phyloP scores from a whole-genome alignment of 768 basidiomycete genomes.

The Boletus speciosus region DNA sequence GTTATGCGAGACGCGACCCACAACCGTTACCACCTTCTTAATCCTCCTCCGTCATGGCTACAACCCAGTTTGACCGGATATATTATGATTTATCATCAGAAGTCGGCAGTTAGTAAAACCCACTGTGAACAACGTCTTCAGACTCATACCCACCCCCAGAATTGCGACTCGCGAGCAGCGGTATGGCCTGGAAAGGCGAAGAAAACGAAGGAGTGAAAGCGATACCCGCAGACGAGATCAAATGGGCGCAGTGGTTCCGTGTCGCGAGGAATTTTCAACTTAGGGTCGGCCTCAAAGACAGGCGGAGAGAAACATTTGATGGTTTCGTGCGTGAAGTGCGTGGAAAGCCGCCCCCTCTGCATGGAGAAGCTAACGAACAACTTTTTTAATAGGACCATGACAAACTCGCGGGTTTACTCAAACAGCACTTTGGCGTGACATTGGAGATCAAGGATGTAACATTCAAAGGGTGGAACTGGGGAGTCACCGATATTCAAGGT shows the following conservation, averaged over 20 bases:
- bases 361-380: not conserved
- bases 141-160: constrained; percentile 41
- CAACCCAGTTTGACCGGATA: constrained; percentile 84
- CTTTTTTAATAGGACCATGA: constrained; percentile 72
- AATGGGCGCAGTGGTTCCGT: constrained; percentile 87
- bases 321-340: constrained; percentile 86
- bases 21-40: constrained; percentile 10
- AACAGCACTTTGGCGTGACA: constrained; percentile 82
- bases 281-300: constrained; percentile 74
- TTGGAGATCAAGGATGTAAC: constrained; percentile 84
- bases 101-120: constrained; percentile 68
- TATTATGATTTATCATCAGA: constrained; percentile 72
- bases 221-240: constrained; percentile 69
- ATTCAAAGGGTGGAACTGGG: constrained; percentile 99
- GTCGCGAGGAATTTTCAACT: constrained; percentile 93
- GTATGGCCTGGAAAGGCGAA: constrained; percentile 91
- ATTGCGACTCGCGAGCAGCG: constrained; percentile 83
- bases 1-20: constrained; percentile 22
- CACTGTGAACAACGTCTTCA: not conserved
- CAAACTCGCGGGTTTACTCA: constrained; percentile 71
- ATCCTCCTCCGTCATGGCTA: constrained; percentile 39
- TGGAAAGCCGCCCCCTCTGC: not conserved
- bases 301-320: constrained; percentile 82
- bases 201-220: constrained; percentile 62
- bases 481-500: constrained; percentile 93